These are phyloP conservation scores for Carpinus fangiana DNA, from an alignment of 306 rosid genomes.

Conservation along the genomic window DNA sequence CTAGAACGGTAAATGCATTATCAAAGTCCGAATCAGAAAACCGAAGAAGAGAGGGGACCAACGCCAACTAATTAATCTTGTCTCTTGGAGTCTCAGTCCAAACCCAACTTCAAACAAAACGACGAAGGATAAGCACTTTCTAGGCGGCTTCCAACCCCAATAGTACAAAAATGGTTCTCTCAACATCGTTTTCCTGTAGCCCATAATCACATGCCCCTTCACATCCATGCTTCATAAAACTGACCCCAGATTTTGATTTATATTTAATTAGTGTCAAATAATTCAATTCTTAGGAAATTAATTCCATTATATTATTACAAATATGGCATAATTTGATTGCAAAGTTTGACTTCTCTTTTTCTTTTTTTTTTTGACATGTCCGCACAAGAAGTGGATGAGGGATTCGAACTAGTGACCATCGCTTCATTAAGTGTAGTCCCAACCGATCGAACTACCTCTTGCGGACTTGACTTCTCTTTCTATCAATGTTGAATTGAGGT, in stretches of 20 bases:
- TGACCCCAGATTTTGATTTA: background rate
- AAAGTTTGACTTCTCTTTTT: background rate
- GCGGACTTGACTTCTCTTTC: background rate
- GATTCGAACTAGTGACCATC: too few relatives aligned
- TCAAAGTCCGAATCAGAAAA: too few relatives aligned
- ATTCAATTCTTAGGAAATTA: background rate
- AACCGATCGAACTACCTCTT: too few relatives aligned
- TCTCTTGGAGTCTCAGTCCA: background rate
- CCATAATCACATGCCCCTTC: background rate
- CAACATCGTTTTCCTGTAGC: background rate
- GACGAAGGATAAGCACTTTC: background rate
- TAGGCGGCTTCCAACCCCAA: slow-evolving; percentile 1
- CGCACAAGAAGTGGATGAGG: too few relatives aligned
- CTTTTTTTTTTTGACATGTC: too few relatives aligned
- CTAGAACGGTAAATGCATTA: too few relatives aligned
- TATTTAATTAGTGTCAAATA: background rate
- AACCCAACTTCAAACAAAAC: background rate
- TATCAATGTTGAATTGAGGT: background rate
- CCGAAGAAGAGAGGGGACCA: too few relatives aligned
- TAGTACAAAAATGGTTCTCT: background rate
- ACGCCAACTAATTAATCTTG: too few relatives aligned
- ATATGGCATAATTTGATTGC: background rate
- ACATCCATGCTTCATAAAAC: background rate
- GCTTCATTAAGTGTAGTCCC: too few relatives aligned
- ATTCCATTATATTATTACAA: background rate